Percentiles rank a stretch among this genome's conserved stretches.
These are phyloP conservation scores for Lachancea cidri DNA, from an alignment of 805 yeast species.

Conservation along the genomic window DNA sequence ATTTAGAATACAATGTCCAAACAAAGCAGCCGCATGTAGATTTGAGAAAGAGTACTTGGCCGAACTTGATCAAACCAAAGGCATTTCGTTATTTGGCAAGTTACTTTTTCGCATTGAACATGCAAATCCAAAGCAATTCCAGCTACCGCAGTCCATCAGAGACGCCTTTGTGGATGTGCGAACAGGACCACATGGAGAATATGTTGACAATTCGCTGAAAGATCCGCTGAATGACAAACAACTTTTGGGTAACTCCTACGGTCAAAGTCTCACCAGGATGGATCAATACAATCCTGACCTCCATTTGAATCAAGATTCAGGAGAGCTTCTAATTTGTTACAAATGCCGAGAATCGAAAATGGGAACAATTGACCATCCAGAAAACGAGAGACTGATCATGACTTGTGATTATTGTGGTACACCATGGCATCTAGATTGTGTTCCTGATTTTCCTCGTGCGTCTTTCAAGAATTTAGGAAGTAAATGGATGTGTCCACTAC, in stretches of 20 bases:
- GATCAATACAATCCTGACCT: slow-evolving; percentile 49
- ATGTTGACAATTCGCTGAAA: slow-evolving; percentile 51
- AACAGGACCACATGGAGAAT: slow-evolving; percentile 66
- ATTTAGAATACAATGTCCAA: slow-evolving; percentile 36
- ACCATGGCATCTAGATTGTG: slow-evolving; percentile 87
- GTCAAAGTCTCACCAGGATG: slow-evolving; percentile 30
- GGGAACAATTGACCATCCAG: slow-evolving; percentile 37
- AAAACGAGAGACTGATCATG: slow-evolving; percentile 47
- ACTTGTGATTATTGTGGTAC: slow-evolving; percentile 81
- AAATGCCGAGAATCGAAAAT: slow-evolving; percentile 71
- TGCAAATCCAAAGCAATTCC: slow-evolving; percentile 61
- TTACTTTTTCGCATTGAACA: slow-evolving; percentile 53
- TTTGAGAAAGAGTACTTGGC: slow-evolving; percentile 19
- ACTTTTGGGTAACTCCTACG: slow-evolving; percentile 43
- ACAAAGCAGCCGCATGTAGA: slow-evolving; percentile 16
- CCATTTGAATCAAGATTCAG: slow-evolving; percentile 57
- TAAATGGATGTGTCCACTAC: slow-evolving; percentile 92
- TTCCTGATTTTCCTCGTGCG: slow-evolving; percentile 64
- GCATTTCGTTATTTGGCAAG: slow-evolving; percentile 42
- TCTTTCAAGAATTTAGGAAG: slow-evolving; percentile 66
- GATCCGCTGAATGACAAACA: slow-evolving; percentile 37
- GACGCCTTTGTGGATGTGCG: slow-evolving; percentile 69
- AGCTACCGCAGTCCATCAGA: slow-evolving; percentile 62
- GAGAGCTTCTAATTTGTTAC: slow-evolving; percentile 66
- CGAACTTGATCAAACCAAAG: slow-evolving; percentile 8